Percentiles rank a stretch among this genome's conserved stretches.
Conservation (phyloP, 2,329 filamentous ascomycete species). For the Didymellaceae sp. region DNA sequence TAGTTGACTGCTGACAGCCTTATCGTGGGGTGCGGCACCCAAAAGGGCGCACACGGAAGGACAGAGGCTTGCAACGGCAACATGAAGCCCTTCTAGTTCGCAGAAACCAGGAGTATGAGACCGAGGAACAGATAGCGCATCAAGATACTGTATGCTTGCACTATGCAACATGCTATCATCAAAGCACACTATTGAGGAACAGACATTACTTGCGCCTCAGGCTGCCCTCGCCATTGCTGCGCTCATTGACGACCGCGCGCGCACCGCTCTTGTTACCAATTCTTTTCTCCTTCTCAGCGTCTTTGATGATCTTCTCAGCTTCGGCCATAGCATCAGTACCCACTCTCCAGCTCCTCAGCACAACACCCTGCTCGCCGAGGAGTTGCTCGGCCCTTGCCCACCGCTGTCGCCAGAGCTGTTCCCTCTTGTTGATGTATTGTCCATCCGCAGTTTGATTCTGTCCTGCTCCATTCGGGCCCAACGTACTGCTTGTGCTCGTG, state of each 20-base stretch:
- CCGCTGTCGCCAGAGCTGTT: constrained; percentile 74
- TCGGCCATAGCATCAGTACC: constrained; percentile 73
- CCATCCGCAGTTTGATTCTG: constrained; percentile 25
- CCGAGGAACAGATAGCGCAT: background rate
- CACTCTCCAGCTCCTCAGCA: constrained; percentile 74
- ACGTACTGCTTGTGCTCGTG: constrained; percentile 34
- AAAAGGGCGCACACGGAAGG: constrained; percentile 1
- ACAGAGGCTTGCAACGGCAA: background rate
- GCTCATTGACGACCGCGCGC: background rate
- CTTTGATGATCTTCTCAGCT: constrained; percentile 68
- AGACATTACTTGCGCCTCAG: background rate
- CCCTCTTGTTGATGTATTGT: constrained; percentile 65
- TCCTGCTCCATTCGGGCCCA: constrained; percentile 26
- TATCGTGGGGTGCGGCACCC: background rate
- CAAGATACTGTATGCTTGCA: background rate
- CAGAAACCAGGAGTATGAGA: background rate
- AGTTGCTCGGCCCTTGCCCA: constrained; percentile 69
- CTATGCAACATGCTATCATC: background rate
- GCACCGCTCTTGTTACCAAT: constrained; percentile 10
- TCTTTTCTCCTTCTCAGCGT: constrained; percentile 8
- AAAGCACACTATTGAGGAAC: background rate
- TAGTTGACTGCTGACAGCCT: background rate
- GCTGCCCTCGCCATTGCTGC: constrained; percentile 1
- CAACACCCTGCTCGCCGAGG: constrained; percentile 69
- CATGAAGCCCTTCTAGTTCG: background rate